These are phyloP conservation scores for Xylaria digitata DNA, from an alignment of 2,329 filamentous ascomycete genomes.

Conservation along the genomic window DNA sequence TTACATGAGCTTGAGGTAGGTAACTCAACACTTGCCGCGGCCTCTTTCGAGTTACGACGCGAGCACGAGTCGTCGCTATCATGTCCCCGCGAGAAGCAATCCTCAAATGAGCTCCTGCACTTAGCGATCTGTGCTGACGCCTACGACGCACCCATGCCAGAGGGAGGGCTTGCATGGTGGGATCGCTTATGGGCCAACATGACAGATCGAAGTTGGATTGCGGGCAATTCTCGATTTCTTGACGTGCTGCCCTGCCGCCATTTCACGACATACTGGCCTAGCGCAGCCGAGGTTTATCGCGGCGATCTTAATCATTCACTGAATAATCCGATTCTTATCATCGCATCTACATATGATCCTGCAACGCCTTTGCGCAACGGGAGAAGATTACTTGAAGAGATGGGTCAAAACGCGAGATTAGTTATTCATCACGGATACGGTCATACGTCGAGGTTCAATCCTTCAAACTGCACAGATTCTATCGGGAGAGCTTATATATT, in stretches of 20 bases:
- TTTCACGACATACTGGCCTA: slow-evolving; percentile 58
- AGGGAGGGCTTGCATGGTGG: slow-evolving; percentile 57
- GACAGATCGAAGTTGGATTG: slow-evolving; percentile 58
- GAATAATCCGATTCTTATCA: slow-evolving; percentile 58
- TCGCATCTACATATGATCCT: slow-evolving; percentile 62
- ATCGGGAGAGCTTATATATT: slow-evolving; percentile 10
- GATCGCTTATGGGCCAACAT: slow-evolving; percentile 59
- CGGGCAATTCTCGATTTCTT: slow-evolving; percentile 61
- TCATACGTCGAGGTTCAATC: slow-evolving; percentile 53
- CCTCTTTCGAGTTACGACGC: slow-evolving; percentile 40
- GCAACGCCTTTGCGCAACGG: slow-evolving; percentile 63
- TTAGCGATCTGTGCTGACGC: slow-evolving; percentile 61
- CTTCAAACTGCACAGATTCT: slow-evolving; percentile 3
- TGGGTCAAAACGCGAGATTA: slow-evolving; percentile 61
- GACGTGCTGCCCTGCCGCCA: slow-evolving; percentile 60
- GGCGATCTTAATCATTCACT: slow-evolving; percentile 59
- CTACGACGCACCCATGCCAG: slow-evolving; percentile 56
- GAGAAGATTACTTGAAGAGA: slow-evolving; percentile 56
- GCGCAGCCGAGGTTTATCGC: slow-evolving; percentile 59
- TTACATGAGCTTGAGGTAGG: slow-evolving; percentile 58
- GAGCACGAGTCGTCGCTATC: slow-evolving; percentile 55
- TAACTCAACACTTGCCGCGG: slow-evolving; percentile 55
- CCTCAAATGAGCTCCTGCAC: slow-evolving; percentile 51
- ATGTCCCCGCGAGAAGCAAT: slow-evolving; percentile 20
- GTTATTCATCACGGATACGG: slow-evolving; percentile 63